Conservation (phyloP, 78 protist species). For the Cavenderia fasciculata region DNA sequence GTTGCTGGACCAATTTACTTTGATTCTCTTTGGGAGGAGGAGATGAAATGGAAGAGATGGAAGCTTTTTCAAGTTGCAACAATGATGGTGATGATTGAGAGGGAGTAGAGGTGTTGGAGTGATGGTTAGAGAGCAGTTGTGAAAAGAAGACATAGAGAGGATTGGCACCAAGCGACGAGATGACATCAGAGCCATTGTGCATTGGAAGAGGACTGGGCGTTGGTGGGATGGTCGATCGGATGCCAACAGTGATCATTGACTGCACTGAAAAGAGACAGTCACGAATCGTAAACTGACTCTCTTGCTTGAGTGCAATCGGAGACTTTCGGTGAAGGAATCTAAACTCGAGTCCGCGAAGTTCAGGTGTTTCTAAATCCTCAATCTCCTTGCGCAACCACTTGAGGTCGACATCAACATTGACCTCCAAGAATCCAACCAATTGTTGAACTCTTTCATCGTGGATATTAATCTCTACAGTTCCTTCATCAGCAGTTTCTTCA, state of each 20-base stretch:
- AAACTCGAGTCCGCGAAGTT: slow-evolving; percentile 26
- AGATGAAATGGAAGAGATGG: too few species aligned
- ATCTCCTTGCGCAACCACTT: slow-evolving; percentile 33
- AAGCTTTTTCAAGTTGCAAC: too few species aligned
- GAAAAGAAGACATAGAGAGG: slow-evolving; percentile 11
- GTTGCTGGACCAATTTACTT: too few species aligned
- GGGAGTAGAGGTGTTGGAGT: slow-evolving; percentile 4
- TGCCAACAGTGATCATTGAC: neutral
- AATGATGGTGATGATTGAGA: too few species aligned
- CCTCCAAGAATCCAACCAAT: slow-evolving; percentile 15
- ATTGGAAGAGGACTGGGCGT: neutral
- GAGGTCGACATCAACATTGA: slow-evolving; percentile 14
- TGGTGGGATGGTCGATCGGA: slow-evolving; percentile 51
- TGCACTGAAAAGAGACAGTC: slow-evolving; percentile 17
- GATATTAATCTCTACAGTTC: slow-evolving; percentile 9
- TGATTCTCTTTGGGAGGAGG: too few species aligned
- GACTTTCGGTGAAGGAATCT: slow-evolving; percentile 26
- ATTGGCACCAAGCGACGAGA: slow-evolving; percentile 1
- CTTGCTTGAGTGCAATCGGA: slow-evolving; percentile 62
- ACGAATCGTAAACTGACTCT: neutral
- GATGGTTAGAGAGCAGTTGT: neutral
- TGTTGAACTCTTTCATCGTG: slow-evolving; percentile 61
- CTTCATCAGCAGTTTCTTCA: slow-evolving; percentile 42
- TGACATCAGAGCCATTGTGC: neutral
- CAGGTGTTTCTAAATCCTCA: slow-evolving; percentile 62